Evolutionary conservation across 2,329 filamentous ascomycete genomes (phyloP).

Genomic region (Talaromyces marneffei): DNA sequence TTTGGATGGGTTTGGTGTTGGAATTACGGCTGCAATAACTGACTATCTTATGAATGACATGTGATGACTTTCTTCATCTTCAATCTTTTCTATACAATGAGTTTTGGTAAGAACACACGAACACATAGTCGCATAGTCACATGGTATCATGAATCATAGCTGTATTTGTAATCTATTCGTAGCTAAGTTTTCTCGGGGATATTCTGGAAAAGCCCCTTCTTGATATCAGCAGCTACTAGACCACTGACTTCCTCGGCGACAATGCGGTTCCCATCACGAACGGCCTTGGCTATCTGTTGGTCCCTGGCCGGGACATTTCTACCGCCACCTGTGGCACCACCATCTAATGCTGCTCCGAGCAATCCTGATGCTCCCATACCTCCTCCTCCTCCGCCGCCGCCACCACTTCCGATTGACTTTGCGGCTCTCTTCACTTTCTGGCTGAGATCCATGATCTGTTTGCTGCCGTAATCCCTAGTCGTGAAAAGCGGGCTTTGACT

Average conservation of each 20-base stretch:
- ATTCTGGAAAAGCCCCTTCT: slow-evolving; percentile 46
- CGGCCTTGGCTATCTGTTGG: slow-evolving; percentile 47
- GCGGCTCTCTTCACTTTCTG: slow-evolving; percentile 70
- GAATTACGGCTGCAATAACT: not conserved
- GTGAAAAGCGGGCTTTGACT: slow-evolving; percentile 85
- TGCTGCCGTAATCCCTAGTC: slow-evolving; percentile 87
- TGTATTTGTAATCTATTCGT: not conserved
- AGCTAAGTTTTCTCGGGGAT: slow-evolving; percentile 26
- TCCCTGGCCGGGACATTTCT: slow-evolving; percentile 29
- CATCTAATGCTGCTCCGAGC: slow-evolving; percentile 16
- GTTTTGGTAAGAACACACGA: no score
- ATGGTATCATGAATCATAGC: not conserved
- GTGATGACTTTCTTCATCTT: not conserved
- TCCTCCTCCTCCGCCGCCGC: not conserved
- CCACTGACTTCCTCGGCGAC: slow-evolving; percentile 49
- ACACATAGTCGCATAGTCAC: not conserved
- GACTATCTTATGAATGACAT: slow-evolving; percentile 5
- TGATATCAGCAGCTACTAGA: slow-evolving; percentile 45
- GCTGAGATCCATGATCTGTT: slow-evolving; percentile 83
- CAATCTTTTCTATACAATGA: not conserved
- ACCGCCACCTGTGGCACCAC: not conserved
- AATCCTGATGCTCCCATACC: slow-evolving; percentile 16
- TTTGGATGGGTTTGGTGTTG: not conserved
- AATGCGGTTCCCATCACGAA: slow-evolving; percentile 53
- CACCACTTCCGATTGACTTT: slow-evolving; percentile 28